Evolutionary conservation across 2,329 filamentous ascomycete species (phyloP).

Genomic region (Paraphaeosphaeria sporulosa): DNA sequence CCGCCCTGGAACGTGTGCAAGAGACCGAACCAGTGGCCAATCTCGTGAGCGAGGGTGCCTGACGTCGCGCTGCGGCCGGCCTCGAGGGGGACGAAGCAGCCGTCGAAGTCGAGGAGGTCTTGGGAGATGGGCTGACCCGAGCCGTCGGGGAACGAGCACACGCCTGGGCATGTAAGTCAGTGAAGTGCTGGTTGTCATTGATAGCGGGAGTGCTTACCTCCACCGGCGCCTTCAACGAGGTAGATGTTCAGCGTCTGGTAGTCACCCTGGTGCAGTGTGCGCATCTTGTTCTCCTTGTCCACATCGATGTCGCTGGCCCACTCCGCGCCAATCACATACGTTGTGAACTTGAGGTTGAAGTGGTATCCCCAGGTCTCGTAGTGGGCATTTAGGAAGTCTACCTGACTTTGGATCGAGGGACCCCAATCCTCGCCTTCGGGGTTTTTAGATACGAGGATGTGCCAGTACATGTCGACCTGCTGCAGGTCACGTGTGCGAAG

Average conservation of each 20-base stretch:
- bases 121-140: conserved; percentile 16
- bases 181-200: no score
- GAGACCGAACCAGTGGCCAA: conserved; percentile 44
- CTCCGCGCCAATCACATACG: conserved; percentile 19
- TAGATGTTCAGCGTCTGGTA: conserved; percentile 64
- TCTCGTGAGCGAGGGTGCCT: conserved; percentile 25
- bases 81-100: conserved; percentile 27
- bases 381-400: conserved; percentile 22
- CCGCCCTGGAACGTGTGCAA: conserved; percentile 40
- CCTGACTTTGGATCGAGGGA: conserved; percentile 17
- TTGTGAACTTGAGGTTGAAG: conserved; percentile 21
- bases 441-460: conserved; percentile 19
- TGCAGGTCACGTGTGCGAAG: conserved; percentile 20
- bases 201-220: conserved; percentile 37
- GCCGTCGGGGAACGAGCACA: conserved; percentile 23
- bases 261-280: conserved; percentile 59
- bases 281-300: conserved; percentile 49
- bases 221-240: conserved; percentile 59
- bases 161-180: background rate
- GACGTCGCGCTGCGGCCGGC: conserved; percentile 15
- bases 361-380: conserved; percentile 24
- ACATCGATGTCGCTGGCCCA: conserved; percentile 26
- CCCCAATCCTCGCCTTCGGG: conserved; percentile 18
- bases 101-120: conserved; percentile 23
- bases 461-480: conserved; percentile 21